phyloP scores from a whole-genome alignment of 305 asterid genomes.

The Rubia balearica region DNA sequence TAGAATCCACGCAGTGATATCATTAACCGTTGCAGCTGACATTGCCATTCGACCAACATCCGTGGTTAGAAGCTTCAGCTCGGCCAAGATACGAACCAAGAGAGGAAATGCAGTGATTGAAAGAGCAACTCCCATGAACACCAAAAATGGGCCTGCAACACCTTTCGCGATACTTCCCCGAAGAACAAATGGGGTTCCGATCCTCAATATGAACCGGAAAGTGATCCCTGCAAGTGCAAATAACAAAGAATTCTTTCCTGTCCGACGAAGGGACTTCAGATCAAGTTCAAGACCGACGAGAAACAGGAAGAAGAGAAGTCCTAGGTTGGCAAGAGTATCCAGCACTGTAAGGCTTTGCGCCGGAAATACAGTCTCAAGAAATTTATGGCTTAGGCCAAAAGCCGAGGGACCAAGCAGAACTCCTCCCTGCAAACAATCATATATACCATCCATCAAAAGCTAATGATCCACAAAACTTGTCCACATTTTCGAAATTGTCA shows the following conservation, averaged over 20 bases:
- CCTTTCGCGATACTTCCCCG: constrained; percentile 34
- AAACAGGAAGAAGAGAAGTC: constrained; percentile 34
- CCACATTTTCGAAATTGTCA: too few relatives aligned
- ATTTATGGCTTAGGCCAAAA: constrained; percentile 45
- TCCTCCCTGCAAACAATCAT: constrained; percentile 57
- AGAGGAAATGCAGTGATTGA: background rate
- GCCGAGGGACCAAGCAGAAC: constrained; percentile 86
- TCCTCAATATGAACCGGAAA: constrained; percentile 26
- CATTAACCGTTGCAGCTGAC: background rate
- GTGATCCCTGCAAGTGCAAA: constrained; percentile 34
- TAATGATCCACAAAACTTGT: too few relatives aligned
- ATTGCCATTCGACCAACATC: background rate
- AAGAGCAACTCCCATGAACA: background rate
- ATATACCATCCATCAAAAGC: background rate
- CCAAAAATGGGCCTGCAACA: background rate
- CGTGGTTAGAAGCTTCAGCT: background rate
- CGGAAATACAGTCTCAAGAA: constrained; percentile 27
- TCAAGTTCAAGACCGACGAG: constrained; percentile 51
- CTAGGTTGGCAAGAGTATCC: constrained; percentile 24
- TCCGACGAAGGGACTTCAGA: constrained; percentile 23
- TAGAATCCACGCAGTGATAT: background rate
- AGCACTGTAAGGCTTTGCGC: constrained; percentile 42
- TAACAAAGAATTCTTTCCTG: constrained; percentile 26
- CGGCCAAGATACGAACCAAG: background rate
- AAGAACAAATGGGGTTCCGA: constrained; percentile 26